Conservation (phyloP, 495 filamentous ascomycete species). For the Diplogelasinospora grovesii region DNA sequence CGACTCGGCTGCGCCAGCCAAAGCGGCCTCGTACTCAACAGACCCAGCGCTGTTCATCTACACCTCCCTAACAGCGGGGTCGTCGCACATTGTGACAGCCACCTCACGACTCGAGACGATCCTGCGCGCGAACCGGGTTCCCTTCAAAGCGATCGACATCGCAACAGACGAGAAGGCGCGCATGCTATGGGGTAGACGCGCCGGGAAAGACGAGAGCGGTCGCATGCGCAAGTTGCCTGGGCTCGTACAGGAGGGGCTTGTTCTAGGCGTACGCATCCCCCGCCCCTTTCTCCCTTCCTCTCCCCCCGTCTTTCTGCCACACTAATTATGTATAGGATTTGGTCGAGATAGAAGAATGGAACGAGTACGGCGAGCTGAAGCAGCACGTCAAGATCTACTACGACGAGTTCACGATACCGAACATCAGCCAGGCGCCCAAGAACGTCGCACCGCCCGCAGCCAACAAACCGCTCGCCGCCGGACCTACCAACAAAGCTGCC, state of each 20-base stretch:
- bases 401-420: conserved; percentile 45
- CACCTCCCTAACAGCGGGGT: conserved; percentile 90
- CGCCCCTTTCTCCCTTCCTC: neutral
- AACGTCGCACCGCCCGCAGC: conserved; percentile 23
- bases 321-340: conserved; percentile 56
- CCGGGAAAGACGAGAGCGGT: conserved; percentile 49
- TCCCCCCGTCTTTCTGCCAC: neutral
- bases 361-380: conserved; percentile 94
- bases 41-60: conserved; percentile 86
- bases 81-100: conserved; percentile 92
- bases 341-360: conserved; percentile 96
- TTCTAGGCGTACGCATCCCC: conserved; percentile 68
- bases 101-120: conserved; percentile 94
- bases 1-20: conserved; percentile 12
- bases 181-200: conserved; percentile 82
- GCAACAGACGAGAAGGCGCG: conserved; percentile 88
- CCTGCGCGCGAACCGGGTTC: conserved; percentile 87
- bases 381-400: conserved; percentile 61
- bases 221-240: conserved; percentile 78
- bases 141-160: conserved; percentile 86
- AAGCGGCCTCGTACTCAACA: conserved; percentile 50
- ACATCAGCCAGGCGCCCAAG: conserved; percentile 33
- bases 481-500: conserved; percentile 30
- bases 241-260: conserved; percentile 77
- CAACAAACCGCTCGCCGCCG: conserved; percentile 32